Evolutionary conservation across 495 filamentous ascomycete genomes (phyloP), one percentile per base, ranked within the genome.

Genomic region (Xylaria sp.): DNA sequence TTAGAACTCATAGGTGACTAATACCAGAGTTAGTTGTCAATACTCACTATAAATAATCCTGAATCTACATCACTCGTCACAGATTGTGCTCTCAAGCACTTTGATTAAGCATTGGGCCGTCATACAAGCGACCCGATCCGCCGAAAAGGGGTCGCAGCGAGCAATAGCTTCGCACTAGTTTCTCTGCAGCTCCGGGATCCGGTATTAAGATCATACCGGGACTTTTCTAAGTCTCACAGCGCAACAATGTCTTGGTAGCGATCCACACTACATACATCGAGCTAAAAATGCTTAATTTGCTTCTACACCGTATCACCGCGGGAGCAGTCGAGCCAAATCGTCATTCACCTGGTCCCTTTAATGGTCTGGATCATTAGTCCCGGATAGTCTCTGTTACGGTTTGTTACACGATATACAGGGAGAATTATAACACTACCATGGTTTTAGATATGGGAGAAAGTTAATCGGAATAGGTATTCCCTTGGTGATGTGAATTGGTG

Each of bases 41-140:
- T n/a, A n/a, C n/a, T n/a, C n/a, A n/a, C n/a, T n/a, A n/a, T n/a
- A n/a, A n/a, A n/a, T n/a, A n/a, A n/a, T n/a, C n/a, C n/a, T n/a
- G n/a, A n/a, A n/a, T n/a, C n/a, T n/a, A n/a, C n/a, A n/a, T n/a
- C n/a, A n/a, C n/a, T n/a, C n/a, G n/a, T n/a, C n/a, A n/a, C n/a
- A n/a, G n/a, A n/a, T n/a, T n/a, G n/a, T n/a, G n/a, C n/a, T 19
- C 44, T 15, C 3, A 11, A 11, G 11, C 44, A 15, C 44, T 19
- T 15, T 3, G 19, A 14, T 9, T 58, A 3, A 58, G 53, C 53
- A 14, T 58, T 33, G 12, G 1, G 12, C 4, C 26, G 17, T 21
- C 33, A 61, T 40, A n/a, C 33, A 2, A 21, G 33, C 57, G 57
- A 31, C 31, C 57, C 57, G 57, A 40, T 40, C 57, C 57, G 57